A percentile compares a stretch with the other conserved stretches of the same genome.
phyloP scores from a whole-genome alignment of 169 alveolate genomes.

The Cryptosporidium viatorum region DNA sequence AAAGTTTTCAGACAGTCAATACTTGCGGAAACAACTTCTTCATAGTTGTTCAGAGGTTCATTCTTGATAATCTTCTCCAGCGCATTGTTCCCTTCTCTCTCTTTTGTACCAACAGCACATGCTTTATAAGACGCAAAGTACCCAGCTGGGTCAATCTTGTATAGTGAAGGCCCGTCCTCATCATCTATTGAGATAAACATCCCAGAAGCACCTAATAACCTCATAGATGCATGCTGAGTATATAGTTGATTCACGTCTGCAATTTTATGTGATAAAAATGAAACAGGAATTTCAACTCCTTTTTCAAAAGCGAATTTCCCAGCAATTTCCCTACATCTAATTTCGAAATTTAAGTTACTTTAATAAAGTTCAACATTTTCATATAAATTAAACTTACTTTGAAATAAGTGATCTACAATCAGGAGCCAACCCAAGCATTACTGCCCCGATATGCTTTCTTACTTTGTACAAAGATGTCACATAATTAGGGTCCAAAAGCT shows the following conservation, averaged over 20 bases:
- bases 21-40: constrained; percentile 71
- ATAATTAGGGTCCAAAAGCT: constrained; percentile 85
- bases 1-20: constrained; percentile 60
- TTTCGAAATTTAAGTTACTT: neutral
- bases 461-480: constrained; percentile 86
- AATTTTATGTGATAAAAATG: constrained; percentile 90
- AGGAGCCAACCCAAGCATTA: constrained; percentile 85
- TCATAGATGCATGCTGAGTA: constrained; percentile 96
- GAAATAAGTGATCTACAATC: constrained; percentile 86
- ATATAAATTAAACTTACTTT: constrained; percentile 65
- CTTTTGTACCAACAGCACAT: constrained; percentile 91
- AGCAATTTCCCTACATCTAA: constrained; percentile 86
- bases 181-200: constrained; percentile 93
- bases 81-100: constrained; percentile 90
- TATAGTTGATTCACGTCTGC: constrained; percentile 93
- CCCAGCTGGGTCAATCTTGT: constrained; percentile 97
- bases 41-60: constrained; percentile 32
- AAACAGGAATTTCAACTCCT: constrained; percentile 94
- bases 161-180: constrained; percentile 93
- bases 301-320: constrained; percentile 89
- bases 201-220: constrained; percentile 88
- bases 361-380: neutral
- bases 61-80: constrained; percentile 83
- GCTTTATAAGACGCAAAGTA: constrained; percentile 94
- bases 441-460: constrained; percentile 85